Evolutionary conservation across 306 rosid genomes (phyloP).

Genomic region (Citrullus mucosospermus): DNA sequence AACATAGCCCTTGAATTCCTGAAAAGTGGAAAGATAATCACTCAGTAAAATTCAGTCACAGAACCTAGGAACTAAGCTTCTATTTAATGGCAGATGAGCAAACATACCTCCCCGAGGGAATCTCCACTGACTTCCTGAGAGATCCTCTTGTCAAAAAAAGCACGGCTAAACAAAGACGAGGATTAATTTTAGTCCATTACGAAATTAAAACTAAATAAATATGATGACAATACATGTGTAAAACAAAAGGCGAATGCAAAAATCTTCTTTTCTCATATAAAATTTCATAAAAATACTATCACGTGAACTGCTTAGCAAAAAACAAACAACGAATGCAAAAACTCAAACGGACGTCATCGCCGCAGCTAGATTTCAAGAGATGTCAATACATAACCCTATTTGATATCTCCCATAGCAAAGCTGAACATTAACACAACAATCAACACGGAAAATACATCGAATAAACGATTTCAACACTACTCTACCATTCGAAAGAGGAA

Average conservation of each 20-base stretch:
- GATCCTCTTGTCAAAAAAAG: conserved; percentile 49
- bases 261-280: background rate
- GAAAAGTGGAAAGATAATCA: background rate
- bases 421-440: background rate
- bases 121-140: conserved; percentile 56
- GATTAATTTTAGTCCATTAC: background rate
- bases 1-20: conserved; percentile 48
- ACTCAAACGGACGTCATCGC: background rate
- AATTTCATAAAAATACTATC: background rate
- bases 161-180: conserved; percentile 21
- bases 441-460: background rate
- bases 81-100: background rate
- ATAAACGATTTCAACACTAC: background rate
- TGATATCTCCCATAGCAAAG: background rate
- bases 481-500: background rate
- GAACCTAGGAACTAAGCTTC: background rate
- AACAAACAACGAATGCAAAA: background rate
- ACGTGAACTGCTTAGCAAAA: background rate
- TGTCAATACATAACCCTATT: background rate
- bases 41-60: background rate
- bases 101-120: conserved; percentile 40
- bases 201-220: background rate
- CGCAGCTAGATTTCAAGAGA: background rate
- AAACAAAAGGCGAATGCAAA: background rate
- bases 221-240: background rate